phyloP scores from a whole-genome alignment of 2,329 filamentous ascomycete genomes.

The Cladosporium sp. region DNA sequence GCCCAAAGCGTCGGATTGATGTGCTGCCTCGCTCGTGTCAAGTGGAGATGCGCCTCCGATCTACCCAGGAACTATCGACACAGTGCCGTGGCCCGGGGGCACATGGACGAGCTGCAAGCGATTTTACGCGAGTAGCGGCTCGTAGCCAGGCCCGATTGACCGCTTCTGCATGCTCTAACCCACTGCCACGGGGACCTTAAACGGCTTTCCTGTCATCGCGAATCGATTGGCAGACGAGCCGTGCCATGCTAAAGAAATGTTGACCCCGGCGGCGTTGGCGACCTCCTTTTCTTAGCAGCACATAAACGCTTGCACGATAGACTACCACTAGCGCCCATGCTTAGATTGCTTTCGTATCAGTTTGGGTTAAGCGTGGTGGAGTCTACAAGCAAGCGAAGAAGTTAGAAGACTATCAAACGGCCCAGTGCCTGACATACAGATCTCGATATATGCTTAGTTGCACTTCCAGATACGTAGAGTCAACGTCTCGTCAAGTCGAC shows the following conservation, averaged over 20 bases:
- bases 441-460: slow-evolving; percentile 4
- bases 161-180: neutral
- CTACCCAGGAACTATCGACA: slow-evolving; percentile 2
- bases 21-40: neutral
- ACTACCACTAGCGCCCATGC: neutral
- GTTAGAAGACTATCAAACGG: slow-evolving; percentile 8
- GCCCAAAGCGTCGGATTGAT: slow-evolving; percentile 9
- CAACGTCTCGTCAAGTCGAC: neutral
- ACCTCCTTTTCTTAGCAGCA: slow-evolving; percentile 9
- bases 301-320: neutral
- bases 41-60: slow-evolving; percentile 2
- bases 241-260: neutral
- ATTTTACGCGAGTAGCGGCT: neutral
- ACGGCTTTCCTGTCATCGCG: slow-evolving; percentile 3
- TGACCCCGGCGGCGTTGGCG: neutral
- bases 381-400: slow-evolving; percentile 8
- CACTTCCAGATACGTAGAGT: neutral
- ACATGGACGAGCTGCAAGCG: neutral
- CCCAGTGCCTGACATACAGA: slow-evolving; percentile 7
- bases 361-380: slow-evolving; percentile 7
- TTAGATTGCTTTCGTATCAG: neutral
- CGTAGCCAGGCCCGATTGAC: neutral
- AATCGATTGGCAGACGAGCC: slow-evolving; percentile 9
- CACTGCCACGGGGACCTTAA: neutral
- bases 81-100: slow-evolving; percentile 5